Evolutionary conservation across 139 green algal species (phyloP).

Genomic region (Limnomonas spitsbergensis): DNA sequence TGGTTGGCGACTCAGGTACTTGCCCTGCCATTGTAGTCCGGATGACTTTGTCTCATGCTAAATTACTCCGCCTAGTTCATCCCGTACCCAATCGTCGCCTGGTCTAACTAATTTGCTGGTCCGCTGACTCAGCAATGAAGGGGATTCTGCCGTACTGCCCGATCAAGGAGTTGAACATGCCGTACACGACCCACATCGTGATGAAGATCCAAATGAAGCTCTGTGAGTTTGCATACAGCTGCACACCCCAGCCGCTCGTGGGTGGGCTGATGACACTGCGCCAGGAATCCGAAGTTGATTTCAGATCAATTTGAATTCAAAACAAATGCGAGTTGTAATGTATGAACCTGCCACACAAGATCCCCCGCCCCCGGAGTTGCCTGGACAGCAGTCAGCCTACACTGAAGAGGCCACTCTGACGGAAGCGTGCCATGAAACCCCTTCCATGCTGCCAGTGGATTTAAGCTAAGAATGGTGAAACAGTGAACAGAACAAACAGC

Average conservation of each 20-base stretch:
- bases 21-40: no score
- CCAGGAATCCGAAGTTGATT: slow-evolving; percentile 7
- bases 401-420: no score
- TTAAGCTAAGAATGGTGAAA: no score
- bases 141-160: slow-evolving; percentile 42
- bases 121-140: slow-evolving; percentile 50
- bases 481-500: no score
- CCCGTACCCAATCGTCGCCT: no score
- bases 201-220: slow-evolving; percentile 57
- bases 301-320: background rate
- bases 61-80: no score
- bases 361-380: slow-evolving; percentile 24
- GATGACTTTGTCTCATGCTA: no score
- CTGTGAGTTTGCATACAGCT: slow-evolving; percentile 50
- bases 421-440: no score
- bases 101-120: slow-evolving; percentile 37
- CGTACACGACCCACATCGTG: slow-evolving; percentile 38
- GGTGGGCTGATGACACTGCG: slow-evolving; percentile 32
- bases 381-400: no score
- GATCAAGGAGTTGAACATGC: slow-evolving; percentile 30
- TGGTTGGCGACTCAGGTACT: no score
- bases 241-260: slow-evolving; percentile 33
- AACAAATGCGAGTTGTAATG: background rate
- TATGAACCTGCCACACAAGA: background rate
- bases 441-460: no score